Percentiles rank a stretch among this genome's conserved stretches.
Conservation (phyloP, 306 rosid genomes). For the Rubus idaeus region DNA sequence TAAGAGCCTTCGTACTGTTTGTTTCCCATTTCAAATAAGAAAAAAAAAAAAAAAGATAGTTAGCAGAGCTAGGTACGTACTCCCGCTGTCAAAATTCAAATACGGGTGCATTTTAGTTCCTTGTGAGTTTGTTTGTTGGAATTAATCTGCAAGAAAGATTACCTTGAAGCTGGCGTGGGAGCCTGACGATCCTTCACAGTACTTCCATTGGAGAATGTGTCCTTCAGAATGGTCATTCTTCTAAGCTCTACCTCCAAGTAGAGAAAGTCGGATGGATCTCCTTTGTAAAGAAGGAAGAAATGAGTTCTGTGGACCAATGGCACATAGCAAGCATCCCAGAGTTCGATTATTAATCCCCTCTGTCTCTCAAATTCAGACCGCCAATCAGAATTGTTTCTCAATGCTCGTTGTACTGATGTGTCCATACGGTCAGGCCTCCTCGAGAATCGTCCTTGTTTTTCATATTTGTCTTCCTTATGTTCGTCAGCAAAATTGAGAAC, state of each 20-base stretch:
- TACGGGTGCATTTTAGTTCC: neutral
- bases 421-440: conserved; percentile 21
- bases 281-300: conserved; percentile 77
- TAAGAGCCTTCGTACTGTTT: conserved; percentile 59
- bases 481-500: conserved; percentile 48
- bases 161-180: conserved; percentile 72
- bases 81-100: neutral
- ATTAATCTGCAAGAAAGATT: conserved; percentile 15
- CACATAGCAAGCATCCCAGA: conserved; percentile 74
- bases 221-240: conserved; percentile 65
- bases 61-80: too few relatives aligned
- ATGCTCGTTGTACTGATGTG: conserved; percentile 15
- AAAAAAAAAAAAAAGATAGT: neutral
- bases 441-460: conserved; percentile 29
- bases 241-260: conserved; percentile 78
- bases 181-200: conserved; percentile 27
- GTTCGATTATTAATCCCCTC: conserved; percentile 60
- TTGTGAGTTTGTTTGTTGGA: neutral
- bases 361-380: conserved; percentile 51
- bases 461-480: conserved; percentile 22
- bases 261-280: conserved; percentile 71
- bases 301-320: conserved; percentile 79
- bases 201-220: conserved; percentile 44
- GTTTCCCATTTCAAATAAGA: conserved; percentile 3
- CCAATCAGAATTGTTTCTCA: conserved; percentile 27